Evolutionary conservation across 2,329 filamentous ascomycete genomes (phyloP), one percentile per base, ranked within the genome.

Genomic region (Claviceps monticola): DNA sequence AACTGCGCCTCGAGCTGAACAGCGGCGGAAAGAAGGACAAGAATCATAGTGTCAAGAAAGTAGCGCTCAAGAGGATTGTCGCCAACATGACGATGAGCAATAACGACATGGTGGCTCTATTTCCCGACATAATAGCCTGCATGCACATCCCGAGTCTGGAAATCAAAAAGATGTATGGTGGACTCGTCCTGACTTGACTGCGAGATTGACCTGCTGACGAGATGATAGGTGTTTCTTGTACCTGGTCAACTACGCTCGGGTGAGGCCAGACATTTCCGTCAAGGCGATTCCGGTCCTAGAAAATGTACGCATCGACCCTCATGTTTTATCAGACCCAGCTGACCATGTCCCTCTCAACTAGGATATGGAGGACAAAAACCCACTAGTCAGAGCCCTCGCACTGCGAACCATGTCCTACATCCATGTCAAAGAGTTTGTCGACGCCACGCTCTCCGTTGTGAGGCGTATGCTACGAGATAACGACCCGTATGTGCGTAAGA

Each of bases 21-120:
- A 88, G 84, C 69, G 89, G 89, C 66, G 85, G 87, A 59, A 96
- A 95, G 76, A 98, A 97, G 74, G 93, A 98, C 74, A 97, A 96
- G 79, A 95, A 94, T 71, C 85, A 88, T 71, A 79, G 84, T 45
- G 82, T 82, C 58, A 98, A 97, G 77, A 97, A 97, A 79, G 94
- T 96, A 64, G 90, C 93, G 11, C 78, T 98, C 56, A 98, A 98
- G 79, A 96, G 96, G 78, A 97, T 98, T 60, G 93, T 98, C 61
- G 93, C 93, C 66, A 98, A 98, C 67, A 98, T 98, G 93, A 98
- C 93, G 58, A 98, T 98, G 93, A 97, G 91, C 79, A 98, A 98
- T 72, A 98, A 97, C 65, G 93, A 98, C 69, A 98, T 98, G 93
- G 86, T 97, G 51, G 89, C 88, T 41, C 75, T 98, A 50, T 98